These are phyloP conservation scores for Lathyrus aphaca DNA, from an alignment of 306 rosid genomes.

Conservation along the genomic window DNA sequence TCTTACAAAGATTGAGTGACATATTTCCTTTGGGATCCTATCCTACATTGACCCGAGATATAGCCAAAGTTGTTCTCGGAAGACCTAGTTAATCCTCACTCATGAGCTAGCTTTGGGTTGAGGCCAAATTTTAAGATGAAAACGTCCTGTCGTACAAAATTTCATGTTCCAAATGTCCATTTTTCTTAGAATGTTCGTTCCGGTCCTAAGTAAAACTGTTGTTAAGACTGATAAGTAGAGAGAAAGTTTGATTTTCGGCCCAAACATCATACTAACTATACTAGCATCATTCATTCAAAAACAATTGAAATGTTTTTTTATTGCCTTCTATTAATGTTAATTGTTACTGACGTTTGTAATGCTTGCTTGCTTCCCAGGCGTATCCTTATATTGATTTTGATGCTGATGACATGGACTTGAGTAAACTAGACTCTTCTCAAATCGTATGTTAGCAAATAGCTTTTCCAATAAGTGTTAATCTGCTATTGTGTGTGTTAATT, in stretches of 20 bases:
- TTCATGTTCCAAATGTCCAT: background rate
- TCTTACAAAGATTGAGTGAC: conserved; percentile 3
- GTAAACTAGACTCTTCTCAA: conserved; percentile 48
- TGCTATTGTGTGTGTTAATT: conserved; percentile 35
- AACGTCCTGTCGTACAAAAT: background rate
- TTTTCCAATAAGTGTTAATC: conserved; percentile 31
- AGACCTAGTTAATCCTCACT: background rate
- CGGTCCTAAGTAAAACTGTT: background rate
- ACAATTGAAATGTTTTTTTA: conserved; percentile 1
- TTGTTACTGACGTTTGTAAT: conserved; percentile 32
- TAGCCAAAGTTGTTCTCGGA: background rate
- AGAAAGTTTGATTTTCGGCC: background rate
- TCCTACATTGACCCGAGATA: background rate
- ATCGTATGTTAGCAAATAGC: conserved; percentile 52
- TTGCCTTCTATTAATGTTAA: background rate
- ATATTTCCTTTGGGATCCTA: conserved; percentile 5
- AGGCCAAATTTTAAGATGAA: background rate
- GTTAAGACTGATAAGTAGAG: background rate
- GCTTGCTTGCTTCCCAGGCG: conserved; percentile 55
- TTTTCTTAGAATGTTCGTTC: no score
- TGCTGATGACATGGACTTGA: conserved; percentile 47
- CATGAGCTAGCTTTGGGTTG: background rate
- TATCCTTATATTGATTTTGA: conserved; percentile 55
- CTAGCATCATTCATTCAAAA: background rate
- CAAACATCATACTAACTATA: background rate